A percentile compares a stretch with the other conserved stretches of the same genome.
Evolutionary conservation across 2,329 filamentous ascomycete genomes (phyloP).

Genomic region (Colletotrichum destructivum): DNA sequence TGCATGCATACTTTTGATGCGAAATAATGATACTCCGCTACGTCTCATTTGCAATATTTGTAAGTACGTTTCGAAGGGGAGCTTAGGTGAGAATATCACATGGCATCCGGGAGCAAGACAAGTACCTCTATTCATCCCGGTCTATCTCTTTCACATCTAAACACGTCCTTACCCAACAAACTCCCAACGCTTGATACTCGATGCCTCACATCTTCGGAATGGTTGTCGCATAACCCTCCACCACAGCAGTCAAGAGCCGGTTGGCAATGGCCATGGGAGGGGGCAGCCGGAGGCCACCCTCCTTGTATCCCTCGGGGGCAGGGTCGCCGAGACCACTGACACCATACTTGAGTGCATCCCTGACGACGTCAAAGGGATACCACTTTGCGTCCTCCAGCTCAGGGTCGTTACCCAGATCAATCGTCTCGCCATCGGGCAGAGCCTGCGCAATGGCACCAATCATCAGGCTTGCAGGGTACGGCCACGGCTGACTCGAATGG

Average conservation of each 20-base stretch:
- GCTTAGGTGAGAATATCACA: no score
- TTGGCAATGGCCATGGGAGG: constrained; percentile 93
- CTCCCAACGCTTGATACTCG: not conserved
- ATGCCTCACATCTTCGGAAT: constrained; percentile 63
- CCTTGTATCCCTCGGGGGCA: constrained; percentile 77
- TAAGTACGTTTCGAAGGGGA: not conserved
- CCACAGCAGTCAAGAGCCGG: constrained; percentile 85
- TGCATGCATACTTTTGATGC: not conserved
- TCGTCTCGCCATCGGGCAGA: constrained; percentile 81
- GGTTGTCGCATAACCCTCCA: constrained; percentile 78
- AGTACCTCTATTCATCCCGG: constrained; percentile 40
- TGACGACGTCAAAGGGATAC: constrained; percentile 86
- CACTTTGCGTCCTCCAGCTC: constrained; percentile 93
- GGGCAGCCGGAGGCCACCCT: constrained; percentile 85
- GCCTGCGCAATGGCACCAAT: constrained; percentile 92
- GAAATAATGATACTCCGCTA: no score
- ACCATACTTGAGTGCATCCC: constrained; percentile 78
- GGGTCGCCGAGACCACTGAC: constrained; percentile 77
- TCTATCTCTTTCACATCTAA: constrained; percentile 47
- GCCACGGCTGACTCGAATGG: constrained; percentile 90
- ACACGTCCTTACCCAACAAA: not conserved
- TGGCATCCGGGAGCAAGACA: not conserved
- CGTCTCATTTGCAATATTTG: no score
- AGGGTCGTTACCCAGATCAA: constrained; percentile 88
- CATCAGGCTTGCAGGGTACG: constrained; percentile 88